phyloP scores from a whole-genome alignment of 768 basidiomycete genomes.

The Clavaria fumosa region DNA sequence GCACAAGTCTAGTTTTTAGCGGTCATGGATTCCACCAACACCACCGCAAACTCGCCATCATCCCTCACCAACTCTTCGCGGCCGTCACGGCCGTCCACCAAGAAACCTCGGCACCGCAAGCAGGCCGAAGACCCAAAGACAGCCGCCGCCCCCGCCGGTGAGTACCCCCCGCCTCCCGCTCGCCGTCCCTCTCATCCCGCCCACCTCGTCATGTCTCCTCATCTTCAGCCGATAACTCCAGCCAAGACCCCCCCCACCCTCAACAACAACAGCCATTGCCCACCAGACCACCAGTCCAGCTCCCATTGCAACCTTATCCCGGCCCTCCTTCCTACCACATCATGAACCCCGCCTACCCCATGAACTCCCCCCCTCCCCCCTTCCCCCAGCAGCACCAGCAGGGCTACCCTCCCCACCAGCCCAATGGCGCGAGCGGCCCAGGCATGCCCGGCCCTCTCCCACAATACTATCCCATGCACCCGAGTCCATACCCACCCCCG shows the following conservation, averaged over 20 bases:
- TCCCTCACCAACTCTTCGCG: neutral
- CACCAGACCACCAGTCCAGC: slow-evolving; percentile 15
- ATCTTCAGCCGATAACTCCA: slow-evolving; percentile 14
- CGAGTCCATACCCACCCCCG: slow-evolving; percentile 36
- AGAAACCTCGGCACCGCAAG: too few relatives aligned
- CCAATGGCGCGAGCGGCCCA: slow-evolving; percentile 24
- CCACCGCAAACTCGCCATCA: neutral
- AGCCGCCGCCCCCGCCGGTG: too few relatives aligned
- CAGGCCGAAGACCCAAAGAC: too few relatives aligned
- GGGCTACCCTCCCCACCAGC: slow-evolving; percentile 15
- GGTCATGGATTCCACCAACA: neutral
- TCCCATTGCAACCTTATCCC: slow-evolving; percentile 40
- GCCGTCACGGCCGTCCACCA: slow-evolving; percentile 17
- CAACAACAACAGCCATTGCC: slow-evolving; percentile 19
- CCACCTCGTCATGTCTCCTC: too few relatives aligned
- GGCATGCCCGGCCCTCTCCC: slow-evolving; percentile 27
- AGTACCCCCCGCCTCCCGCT: too few relatives aligned
- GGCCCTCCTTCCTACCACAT: slow-evolving; percentile 32
- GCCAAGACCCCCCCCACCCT: slow-evolving; percentile 13
- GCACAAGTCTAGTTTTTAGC: too few relatives aligned
- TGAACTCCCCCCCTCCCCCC: slow-evolving; percentile 41
- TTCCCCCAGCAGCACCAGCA: slow-evolving; percentile 20
- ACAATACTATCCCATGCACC: slow-evolving; percentile 45
- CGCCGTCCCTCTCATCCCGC: too few relatives aligned
- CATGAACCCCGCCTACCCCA: slow-evolving; percentile 60